These are phyloP conservation scores for Rutstroemia sp. DNA, from an alignment of 2,329 filamentous ascomycete species.

Conservation along the genomic window DNA sequence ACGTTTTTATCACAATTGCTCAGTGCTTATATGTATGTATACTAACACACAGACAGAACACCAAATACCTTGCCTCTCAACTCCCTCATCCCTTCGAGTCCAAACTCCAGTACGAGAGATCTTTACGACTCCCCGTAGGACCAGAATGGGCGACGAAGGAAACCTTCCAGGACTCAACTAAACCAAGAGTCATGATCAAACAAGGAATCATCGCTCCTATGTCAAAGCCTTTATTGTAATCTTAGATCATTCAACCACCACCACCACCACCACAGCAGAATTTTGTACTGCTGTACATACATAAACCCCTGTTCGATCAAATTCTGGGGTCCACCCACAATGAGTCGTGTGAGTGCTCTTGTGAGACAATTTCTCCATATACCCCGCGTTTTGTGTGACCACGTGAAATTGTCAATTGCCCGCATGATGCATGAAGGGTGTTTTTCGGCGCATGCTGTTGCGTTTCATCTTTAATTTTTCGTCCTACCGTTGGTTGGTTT, in stretches of 20 bases:
- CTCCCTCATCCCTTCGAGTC: conserved; percentile 89
- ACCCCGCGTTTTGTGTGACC: too few species aligned
- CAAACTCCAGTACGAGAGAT: conserved; percentile 81
- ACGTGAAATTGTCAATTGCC: too few species aligned
- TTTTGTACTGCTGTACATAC: too few species aligned
- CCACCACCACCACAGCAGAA: background rate
- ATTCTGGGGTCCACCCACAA: too few species aligned
- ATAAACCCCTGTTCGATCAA: too few species aligned
- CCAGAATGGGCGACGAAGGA: conserved; percentile 97
- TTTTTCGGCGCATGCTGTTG: too few species aligned
- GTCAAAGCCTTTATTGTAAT: conserved; percentile 54
- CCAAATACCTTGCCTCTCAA: conserved; percentile 75
- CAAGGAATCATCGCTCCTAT: conserved; percentile 85
- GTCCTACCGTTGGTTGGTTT: too few species aligned
- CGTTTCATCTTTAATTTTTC: too few species aligned
- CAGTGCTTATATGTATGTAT: background rate
- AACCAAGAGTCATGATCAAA: conserved; percentile 84
- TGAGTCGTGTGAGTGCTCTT: too few species aligned
- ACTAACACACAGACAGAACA: conserved; percentile 48
- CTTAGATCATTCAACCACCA: conserved; percentile 11
- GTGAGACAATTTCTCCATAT: too few species aligned
- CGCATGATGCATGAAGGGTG: too few species aligned
- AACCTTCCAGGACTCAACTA: conserved; percentile 82
- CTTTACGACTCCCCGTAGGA: conserved; percentile 77
- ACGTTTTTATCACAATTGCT: conserved; percentile 21